phyloP scores from a whole-genome alignment of 805 yeast genomes.

The Blastobotrys parvus region DNA sequence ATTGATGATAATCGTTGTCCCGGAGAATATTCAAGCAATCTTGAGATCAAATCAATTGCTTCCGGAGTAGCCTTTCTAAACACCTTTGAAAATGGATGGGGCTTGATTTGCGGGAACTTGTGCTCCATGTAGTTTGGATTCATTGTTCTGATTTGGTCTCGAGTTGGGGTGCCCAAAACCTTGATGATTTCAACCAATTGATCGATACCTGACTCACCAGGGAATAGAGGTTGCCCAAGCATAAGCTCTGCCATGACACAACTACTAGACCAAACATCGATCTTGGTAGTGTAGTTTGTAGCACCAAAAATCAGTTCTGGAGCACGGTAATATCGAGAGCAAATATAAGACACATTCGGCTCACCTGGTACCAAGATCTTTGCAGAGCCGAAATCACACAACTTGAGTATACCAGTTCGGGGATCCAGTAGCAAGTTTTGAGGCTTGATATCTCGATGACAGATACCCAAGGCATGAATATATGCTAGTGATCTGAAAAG shows the following conservation, averaged over 20 bases:
- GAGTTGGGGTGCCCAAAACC: slow-evolving; percentile 89
- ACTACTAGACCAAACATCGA: slow-evolving; percentile 88
- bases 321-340: slow-evolving; percentile 94
- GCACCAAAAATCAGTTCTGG: slow-evolving; percentile 98
- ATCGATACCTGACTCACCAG: slow-evolving; percentile 96
- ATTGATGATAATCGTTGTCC: slow-evolving; percentile 71
- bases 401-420: slow-evolving; percentile 69
- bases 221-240: slow-evolving; percentile 93
- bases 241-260: slow-evolving; percentile 97
- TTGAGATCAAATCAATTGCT: slow-evolving; percentile 77
- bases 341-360: slow-evolving; percentile 92
- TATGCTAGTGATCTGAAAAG: slow-evolving; percentile 68
- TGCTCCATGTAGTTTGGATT: slow-evolving; percentile 97
- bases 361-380: slow-evolving; percentile 82
- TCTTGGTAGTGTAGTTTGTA: slow-evolving; percentile 90
- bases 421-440: slow-evolving; percentile 87
- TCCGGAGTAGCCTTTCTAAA: slow-evolving; percentile 73
- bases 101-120: slow-evolving; percentile 65
- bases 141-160: slow-evolving; percentile 88
- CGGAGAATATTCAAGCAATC: slow-evolving; percentile 85
- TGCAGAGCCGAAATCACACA: slow-evolving; percentile 96
- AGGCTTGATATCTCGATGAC: slow-evolving; percentile 92
- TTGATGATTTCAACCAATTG: slow-evolving; percentile 95
- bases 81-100: slow-evolving; percentile 51
- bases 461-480: slow-evolving; percentile 60